A percentile compares a stretch with the other conserved stretches of the same genome.
Evolutionary conservation across 1,284 basidiomycete species (phyloP).

Genomic region (Malassezia sympodialis): DNA sequence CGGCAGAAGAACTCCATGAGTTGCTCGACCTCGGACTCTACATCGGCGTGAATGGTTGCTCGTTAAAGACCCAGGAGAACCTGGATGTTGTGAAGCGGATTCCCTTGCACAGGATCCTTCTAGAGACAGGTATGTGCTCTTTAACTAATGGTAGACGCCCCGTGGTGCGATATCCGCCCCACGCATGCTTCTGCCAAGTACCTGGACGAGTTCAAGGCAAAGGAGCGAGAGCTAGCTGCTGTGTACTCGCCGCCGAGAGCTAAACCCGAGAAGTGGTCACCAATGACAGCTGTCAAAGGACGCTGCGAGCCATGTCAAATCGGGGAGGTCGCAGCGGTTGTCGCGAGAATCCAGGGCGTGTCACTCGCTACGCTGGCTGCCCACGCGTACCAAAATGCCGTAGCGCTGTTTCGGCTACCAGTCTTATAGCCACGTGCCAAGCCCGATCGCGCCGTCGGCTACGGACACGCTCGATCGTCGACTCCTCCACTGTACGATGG

Average conservation of each 20-base stretch:
- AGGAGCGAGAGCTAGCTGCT: constrained; percentile 49
- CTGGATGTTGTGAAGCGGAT: constrained; percentile 58
- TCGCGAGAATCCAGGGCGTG: constrained; percentile 57
- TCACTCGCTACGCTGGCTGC: constrained; percentile 56
- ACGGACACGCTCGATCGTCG: not conserved
- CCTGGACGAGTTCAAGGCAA: constrained; percentile 54
- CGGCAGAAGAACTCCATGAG: constrained; percentile 59
- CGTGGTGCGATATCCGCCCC: constrained; percentile 68
- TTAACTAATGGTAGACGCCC: constrained; percentile 24
- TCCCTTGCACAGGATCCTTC: constrained; percentile 59
- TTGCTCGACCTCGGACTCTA: constrained; percentile 52
- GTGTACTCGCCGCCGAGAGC: constrained; percentile 56
- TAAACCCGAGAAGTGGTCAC: constrained; percentile 60
- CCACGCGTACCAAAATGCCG: constrained; percentile 27
- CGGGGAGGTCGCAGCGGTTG: constrained; percentile 66
- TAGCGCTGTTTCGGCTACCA: constrained; percentile 26
- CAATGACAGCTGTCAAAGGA: constrained; percentile 64
- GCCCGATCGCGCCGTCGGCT: not conserved
- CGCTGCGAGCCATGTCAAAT: constrained; percentile 69
- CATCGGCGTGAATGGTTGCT: constrained; percentile 71
- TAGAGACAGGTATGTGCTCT: constrained; percentile 60
- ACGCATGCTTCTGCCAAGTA: constrained; percentile 63
- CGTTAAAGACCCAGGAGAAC: constrained; percentile 68
- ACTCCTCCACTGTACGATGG: constrained; percentile 22
- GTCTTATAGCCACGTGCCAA: constrained; percentile 3